Base-by-base conservation (phyloP, 768 basidiomycete species). In the Leucosporidium yakuticum region DNA sequence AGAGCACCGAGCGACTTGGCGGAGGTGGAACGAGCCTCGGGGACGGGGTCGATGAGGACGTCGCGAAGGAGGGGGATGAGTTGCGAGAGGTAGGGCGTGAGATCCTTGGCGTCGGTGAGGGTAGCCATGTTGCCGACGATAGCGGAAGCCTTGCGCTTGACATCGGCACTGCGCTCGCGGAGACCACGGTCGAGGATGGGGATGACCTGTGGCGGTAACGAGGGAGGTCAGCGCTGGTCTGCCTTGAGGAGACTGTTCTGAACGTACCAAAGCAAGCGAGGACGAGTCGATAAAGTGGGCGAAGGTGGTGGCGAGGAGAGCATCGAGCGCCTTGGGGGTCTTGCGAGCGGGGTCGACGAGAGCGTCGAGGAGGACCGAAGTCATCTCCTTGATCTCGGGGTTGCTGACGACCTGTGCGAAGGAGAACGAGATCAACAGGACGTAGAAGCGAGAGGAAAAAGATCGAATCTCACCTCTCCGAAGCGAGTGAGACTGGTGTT, bases 281-380 rank as follows among this genome's bases (percentile, higher is more conserved):
- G 96, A 94, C 64, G 95, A 89, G 73, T 98, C 96, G 71, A 99
- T 94, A 76, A 96, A 97, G 77, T 99, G 96, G 80, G 91, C 88
- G 81, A 98, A 99, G 6, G 93, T 91, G 19, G 90, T 97, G 78
- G 91, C 91, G 67, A 98, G 82, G 60, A 99, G 82, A 0, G 89
- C 84, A n/a, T 87, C 80, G 61, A 99, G 80, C 0, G 94, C 96
- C 73, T 83, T 86, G 20, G 88, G 84, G 5, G 91, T 97, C 81
- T 92, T 96, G 67, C 78, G 78, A 0, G 85, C 85, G 12, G 96
- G 96, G 79, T 99, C 95, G 36, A 95, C 92, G 69, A 99, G 83
- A 1, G 96, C 96, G 77, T 92, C 97, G 74, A 98, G 85, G 70
- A 98, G 85, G 17, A 88, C 83, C 11, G 89, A 90, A 23, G 93